Percentiles rank a stretch among this genome's conserved stretches.
phyloP scores from a whole-genome alignment of 2,329 filamentous ascomycete genomes.

The Knoxdaviesia proteae region DNA sequence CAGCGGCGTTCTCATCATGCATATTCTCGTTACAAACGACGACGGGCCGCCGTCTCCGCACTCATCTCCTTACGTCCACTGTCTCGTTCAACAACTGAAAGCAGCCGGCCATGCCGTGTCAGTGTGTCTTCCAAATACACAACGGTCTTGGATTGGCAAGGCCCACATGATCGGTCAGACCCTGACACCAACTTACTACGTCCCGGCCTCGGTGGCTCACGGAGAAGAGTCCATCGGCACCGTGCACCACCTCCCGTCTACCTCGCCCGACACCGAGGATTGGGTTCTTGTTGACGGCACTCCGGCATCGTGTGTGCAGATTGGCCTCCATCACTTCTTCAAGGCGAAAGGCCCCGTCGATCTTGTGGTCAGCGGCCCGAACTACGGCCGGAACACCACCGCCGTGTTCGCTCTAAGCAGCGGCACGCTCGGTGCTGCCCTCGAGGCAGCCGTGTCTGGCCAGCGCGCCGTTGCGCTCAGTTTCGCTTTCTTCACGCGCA shows the following conservation, averaged over 20 bases:
- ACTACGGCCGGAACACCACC: constrained; percentile 68
- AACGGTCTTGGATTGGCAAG: constrained; percentile 97
- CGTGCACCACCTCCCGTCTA: constrained; percentile 34
- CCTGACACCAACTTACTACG: constrained; percentile 69
- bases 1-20: constrained; percentile 20
- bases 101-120: constrained; percentile 67
- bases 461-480: constrained; percentile 59
- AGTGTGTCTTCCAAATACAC: constrained; percentile 74
- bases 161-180: constrained; percentile 87
- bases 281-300: constrained; percentile 70
- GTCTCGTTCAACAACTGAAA: constrained; percentile 49
- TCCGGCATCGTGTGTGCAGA: constrained; percentile 62
- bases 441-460: constrained; percentile 56
- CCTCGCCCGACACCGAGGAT: constrained; percentile 41
- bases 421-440: constrained; percentile 55
- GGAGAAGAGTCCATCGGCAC: constrained; percentile 35
- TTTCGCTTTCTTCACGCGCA: constrained; percentile 74
- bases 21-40: constrained; percentile 53
- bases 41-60: constrained; percentile 61
- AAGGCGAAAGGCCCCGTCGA: constrained; percentile 50
- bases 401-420: constrained; percentile 60
- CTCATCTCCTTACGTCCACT: constrained; percentile 64
- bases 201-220: constrained; percentile 25
- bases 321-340: constrained; percentile 65
- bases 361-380: constrained; percentile 59